These are phyloP conservation scores for Harrya chromipes DNA, from an alignment of 768 basidiomycete genomes.

Conservation along the genomic window DNA sequence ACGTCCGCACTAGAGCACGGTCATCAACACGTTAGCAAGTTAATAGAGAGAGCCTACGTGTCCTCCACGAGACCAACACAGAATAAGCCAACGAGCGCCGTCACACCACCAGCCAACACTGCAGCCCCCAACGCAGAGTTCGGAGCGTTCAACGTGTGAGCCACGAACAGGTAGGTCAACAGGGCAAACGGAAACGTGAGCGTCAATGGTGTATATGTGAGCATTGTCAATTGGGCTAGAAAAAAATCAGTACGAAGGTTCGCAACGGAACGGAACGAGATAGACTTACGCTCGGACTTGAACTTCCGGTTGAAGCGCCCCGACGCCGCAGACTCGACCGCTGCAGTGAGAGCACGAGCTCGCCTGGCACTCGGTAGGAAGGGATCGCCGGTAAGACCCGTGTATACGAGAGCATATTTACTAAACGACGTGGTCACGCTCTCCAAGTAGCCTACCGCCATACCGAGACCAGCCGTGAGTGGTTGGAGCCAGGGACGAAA, in stretches of 20 bases:
- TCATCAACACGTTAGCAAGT: background rate
- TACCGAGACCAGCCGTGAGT: conserved; percentile 32
- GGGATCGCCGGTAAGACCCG: conserved; percentile 70
- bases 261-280: background rate
- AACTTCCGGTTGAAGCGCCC: conserved; percentile 46
- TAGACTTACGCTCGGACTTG: conserved; percentile 54
- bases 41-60: conserved; percentile 42
- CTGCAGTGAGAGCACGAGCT: conserved; percentile 54
- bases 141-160: conserved; percentile 70
- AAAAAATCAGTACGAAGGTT: background rate
- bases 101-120: conserved; percentile 73
- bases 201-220: conserved; percentile 70
- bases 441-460: conserved; percentile 45
- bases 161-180: conserved; percentile 84
- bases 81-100: conserved; percentile 78
- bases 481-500: conserved; percentile 42
- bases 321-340: conserved; percentile 45
- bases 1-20: conserved; percentile 50
- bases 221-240: conserved; percentile 62
- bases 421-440: conserved; percentile 51
- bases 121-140: conserved; percentile 72
- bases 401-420: conserved; percentile 67
- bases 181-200: conserved; percentile 81
- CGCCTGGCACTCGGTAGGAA: conserved; percentile 59
- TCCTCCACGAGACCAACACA: conserved; percentile 82